Percentiles rank a stretch among this genome's conserved stretches.
phyloP scores from a whole-genome alignment of 495 filamentous ascomycete genomes.

The Hapsidospora chrysogenum region DNA sequence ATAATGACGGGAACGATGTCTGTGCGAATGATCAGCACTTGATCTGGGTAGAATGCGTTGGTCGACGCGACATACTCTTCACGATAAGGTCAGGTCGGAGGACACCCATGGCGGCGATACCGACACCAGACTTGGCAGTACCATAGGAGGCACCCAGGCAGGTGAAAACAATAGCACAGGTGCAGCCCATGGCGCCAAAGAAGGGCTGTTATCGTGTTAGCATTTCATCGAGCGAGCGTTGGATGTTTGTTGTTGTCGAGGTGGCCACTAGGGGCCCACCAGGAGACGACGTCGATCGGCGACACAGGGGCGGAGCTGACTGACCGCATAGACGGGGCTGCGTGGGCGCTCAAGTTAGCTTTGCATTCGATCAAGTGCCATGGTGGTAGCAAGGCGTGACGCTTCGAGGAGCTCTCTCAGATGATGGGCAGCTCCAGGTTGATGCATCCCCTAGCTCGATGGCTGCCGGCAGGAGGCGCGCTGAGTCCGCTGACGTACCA shows the following conservation, averaged over 20 bases:
- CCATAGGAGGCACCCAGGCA: conserved; percentile 97
- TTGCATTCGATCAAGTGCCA: too few species aligned
- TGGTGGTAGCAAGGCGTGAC: too few species aligned
- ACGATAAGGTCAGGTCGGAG: conserved; percentile 95
- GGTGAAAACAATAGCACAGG: conserved; percentile 95
- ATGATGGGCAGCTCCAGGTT: too few species aligned
- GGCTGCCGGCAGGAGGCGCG: conserved; percentile 3
- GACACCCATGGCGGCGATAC: conserved; percentile 96
- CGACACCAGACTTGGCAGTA: conserved; percentile 97
- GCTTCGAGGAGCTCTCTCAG: too few species aligned
- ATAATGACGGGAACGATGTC: conserved; percentile 99
- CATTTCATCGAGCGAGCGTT: conserved; percentile 3
- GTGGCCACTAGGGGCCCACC: conserved; percentile 4
- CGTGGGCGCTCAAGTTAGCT: conserved; percentile 7
- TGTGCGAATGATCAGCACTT: conserved; percentile 20
- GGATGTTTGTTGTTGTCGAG: conserved; percentile 5
- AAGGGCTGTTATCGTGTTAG: conserved; percentile 56
- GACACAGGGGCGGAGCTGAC: conserved; percentile 26
- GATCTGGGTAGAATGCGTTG: not conserved
- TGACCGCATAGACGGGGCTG: conserved; percentile 98
- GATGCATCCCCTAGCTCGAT: conserved; percentile 5
- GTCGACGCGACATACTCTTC: conserved; percentile 61
- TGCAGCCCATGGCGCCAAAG: conserved; percentile 99
- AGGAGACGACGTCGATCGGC: conserved; percentile 1
- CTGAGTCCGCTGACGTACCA: conserved; percentile 2